Base-by-base conservation (phyloP, 2,329 filamentous ascomycete species). In the Graphium sp. region DNA sequence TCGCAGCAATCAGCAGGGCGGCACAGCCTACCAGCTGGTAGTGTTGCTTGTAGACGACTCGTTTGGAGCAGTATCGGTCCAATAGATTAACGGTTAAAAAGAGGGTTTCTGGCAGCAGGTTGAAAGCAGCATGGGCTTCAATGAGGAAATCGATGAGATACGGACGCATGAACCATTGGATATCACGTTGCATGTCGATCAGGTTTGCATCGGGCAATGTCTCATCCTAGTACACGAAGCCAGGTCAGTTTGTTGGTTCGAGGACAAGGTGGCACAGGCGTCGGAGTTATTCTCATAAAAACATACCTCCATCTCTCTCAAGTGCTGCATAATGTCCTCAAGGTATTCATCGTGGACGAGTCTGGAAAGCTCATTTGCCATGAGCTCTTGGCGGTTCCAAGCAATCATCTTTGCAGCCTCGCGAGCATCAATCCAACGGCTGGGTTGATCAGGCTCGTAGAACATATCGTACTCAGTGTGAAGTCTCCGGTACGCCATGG, bases 151-250 rank as follows among this genome's bases (percentile, higher is more conserved):
- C 89, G 48, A 98, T 80, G 20, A 98, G 74, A 53, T 94, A 95
- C 1, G 89, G 89, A 44, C 89, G 67, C 89, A 98, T 98, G 58
- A 91, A 95, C 89, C 89, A 98, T 50, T 95, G 84, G 37, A 98
- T 95, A 65, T 98, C 89, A 39, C 85, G 84, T 56, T 98, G 89
- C 55, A 95, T 94, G 52, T 98, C 89, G 51, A 98, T 98, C 20
- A 91, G 84, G 52, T 87, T 87, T 50, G 92, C 87, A 53, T 98
- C 89, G 30, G 89, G 82, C 39, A 95, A 63, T 17, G 89, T 95
- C 55, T 91, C 79, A 45, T 76, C 69, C 67, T 70, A 29, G 27
- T 9, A 22, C 24, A 11, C 7, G 17, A 3, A 7, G 22, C 21
- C 5, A 17, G 4, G 18, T 22, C 11, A 24, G 24, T 7, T 9